These are phyloP conservation scores for Paragyromitra xinjiangensis DNA, from an alignment of 495 filamentous ascomycete genomes.

Conservation along the genomic window DNA sequence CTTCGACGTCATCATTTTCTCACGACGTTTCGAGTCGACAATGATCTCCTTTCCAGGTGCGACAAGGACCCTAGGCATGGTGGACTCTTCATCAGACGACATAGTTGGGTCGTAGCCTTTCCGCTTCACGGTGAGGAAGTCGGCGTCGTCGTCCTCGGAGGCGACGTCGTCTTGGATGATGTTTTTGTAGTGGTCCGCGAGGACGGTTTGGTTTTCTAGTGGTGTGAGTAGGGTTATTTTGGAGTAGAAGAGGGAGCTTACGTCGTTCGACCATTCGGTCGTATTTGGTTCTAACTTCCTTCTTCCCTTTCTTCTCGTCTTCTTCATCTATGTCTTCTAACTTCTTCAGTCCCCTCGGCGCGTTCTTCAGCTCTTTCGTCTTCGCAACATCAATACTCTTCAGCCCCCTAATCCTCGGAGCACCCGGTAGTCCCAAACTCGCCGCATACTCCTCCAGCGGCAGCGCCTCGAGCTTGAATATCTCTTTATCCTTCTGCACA, in stretches of 20 bases:
- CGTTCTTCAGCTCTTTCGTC: conserved; percentile 84
- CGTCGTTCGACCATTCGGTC: conserved; percentile 96
- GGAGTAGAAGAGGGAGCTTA: conserved; percentile 63
- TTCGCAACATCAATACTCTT: conserved; percentile 76
- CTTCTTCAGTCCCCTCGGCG: conserved; percentile 65
- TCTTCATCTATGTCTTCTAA: conserved; percentile 66
- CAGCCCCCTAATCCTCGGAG: conserved; percentile 86
- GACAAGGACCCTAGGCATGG: conserved; percentile 61
- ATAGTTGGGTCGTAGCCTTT: conserved; percentile 59
- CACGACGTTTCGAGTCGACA: conserved; percentile 90
- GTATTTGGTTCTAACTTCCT: conserved; percentile 83
- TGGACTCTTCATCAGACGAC: background rate
- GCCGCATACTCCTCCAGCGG: conserved; percentile 84
- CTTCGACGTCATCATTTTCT: conserved; percentile 92
- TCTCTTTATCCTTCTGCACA: conserved; percentile 90
- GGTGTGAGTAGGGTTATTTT: conserved; percentile 3
- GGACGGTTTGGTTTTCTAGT: conserved; percentile 82
- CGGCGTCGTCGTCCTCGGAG: conserved; percentile 67
- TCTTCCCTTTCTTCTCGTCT: conserved; percentile 65
- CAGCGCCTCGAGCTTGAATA: conserved; percentile 82
- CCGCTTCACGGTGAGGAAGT: conserved; percentile 90
- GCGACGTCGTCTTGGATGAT: conserved; percentile 74
- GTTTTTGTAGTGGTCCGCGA: conserved; percentile 89
- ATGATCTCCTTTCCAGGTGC: conserved; percentile 67
- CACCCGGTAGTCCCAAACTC: conserved; percentile 86